Percentiles rank a stretch among this genome's conserved stretches.
These are phyloP conservation scores for Ostreobium quekettii DNA, from an alignment of 139 green algal species.

Conservation along the genomic window DNA sequence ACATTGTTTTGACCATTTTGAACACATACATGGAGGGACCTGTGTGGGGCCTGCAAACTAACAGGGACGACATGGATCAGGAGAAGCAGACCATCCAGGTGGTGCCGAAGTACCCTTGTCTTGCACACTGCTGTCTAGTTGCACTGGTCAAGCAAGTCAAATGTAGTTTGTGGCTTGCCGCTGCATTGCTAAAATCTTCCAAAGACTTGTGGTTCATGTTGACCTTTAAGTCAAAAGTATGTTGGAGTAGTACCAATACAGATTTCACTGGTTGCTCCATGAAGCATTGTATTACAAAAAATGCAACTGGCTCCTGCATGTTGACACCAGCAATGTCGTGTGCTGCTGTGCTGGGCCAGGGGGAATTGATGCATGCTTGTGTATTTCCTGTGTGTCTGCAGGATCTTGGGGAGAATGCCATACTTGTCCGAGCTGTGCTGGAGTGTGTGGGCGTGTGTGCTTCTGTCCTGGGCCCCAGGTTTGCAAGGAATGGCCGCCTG, in stretches of 20 bases:
- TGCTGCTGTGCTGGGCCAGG: not conserved
- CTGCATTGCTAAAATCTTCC: too few species aligned
- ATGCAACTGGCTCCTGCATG: not conserved
- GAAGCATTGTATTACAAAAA: not conserved
- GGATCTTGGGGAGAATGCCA: slow-evolving; percentile 50
- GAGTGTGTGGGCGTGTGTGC: slow-evolving; percentile 45
- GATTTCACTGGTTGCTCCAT: not conserved
- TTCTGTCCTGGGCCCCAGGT: slow-evolving; percentile 30
- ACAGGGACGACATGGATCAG: too few species aligned
- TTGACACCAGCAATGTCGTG: not conserved
- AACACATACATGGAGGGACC: slow-evolving; percentile 15
- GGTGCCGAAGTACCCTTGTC: too few species aligned
- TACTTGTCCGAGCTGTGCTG: slow-evolving; percentile 43
- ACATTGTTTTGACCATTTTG: not conserved
- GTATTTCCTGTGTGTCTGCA: slow-evolving; percentile 14
- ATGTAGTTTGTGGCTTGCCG: too few species aligned
- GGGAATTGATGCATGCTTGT: not conserved
- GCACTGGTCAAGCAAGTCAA: too few species aligned
- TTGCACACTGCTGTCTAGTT: too few species aligned
- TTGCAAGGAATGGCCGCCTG: slow-evolving; percentile 35
- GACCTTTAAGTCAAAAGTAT: too few species aligned
- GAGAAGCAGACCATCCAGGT: too few species aligned
- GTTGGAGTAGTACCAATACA: not conserved
- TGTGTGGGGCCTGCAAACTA: slow-evolving; percentile 37
- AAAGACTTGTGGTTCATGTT: too few species aligned